phyloP scores from a whole-genome alignment of 305 asterid genomes.

The Fraxinus baroniana region DNA sequence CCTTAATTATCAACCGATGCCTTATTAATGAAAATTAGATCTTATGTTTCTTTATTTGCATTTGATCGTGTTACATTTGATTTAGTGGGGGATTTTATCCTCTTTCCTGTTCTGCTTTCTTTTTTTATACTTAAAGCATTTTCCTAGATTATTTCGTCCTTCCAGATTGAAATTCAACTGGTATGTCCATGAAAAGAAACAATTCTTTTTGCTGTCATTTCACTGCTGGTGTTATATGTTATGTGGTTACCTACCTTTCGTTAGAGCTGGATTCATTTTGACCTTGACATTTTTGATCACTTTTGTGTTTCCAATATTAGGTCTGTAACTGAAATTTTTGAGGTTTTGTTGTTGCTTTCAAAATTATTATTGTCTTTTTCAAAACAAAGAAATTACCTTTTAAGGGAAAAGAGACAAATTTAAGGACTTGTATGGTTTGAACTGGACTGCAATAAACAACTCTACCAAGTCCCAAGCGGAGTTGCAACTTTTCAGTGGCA shows the following conservation, averaged over 20 bases:
- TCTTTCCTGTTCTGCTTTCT: not conserved
- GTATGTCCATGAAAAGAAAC: not conserved
- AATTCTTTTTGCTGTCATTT: not conserved
- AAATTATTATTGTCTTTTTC: not conserved
- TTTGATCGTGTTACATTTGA: slow-evolving; percentile 15
- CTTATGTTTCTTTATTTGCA: slow-evolving; percentile 15
- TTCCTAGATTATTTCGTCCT: slow-evolving; percentile 1
- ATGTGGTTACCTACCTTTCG: not conserved
- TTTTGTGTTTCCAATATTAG: not conserved
- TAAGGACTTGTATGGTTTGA: not conserved
- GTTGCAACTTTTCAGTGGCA: not conserved
- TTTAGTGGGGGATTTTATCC: slow-evolving; percentile 2
- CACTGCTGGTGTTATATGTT: not conserved
- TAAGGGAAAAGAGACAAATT: not conserved
- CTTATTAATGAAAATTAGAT: not conserved
- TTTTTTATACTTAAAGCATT: not conserved
- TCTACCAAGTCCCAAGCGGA: not conserved
- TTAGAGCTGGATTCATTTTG: not conserved
- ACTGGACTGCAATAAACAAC: not conserved
- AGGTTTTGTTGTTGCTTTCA: not conserved
- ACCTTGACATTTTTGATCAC: not conserved
- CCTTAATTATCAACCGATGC: slow-evolving; percentile 10
- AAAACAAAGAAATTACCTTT: not conserved
- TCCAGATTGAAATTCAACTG: not conserved
- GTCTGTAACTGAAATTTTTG: not conserved